Base-by-base conservation (phyloP, 2,329 filamentous ascomycete species). In the Fonsecaea monophora region DNA sequence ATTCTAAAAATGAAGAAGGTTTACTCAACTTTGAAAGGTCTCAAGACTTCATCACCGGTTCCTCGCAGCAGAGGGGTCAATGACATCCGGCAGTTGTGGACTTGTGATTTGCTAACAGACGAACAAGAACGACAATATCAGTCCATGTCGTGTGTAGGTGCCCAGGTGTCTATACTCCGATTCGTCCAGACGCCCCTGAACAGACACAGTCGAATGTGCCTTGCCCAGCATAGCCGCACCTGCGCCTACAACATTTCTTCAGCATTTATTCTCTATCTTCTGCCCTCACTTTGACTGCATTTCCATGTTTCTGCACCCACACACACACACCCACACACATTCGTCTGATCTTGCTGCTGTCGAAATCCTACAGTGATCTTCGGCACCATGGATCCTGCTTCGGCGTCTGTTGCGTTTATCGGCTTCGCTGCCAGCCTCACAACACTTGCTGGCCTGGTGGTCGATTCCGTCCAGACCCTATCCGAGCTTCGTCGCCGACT, bases 211-310 rank as follows among this genome's bases (percentile, higher is more conserved):
- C 42, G 7, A 21, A 48, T 48, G 42, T 18, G 42, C 42, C 42
- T 48, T 48, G 42, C n/a, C 42, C 42, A 48, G 42, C 42, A 48
- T 48, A 21, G n/a, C 42, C n/a, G 42, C 42, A 21, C 42, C n/a
- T 48, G 42, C n/a, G 42, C 42, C n/a, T 48, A 13, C 42, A 48
- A 48, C 18, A 8, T 48, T n/a, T 21, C 42, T 18, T 48, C 42
- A 32, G 4, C 0, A 48, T 48, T 21, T 25, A 25, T 48, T 21
- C 8, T 2, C n/a, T 21, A 9, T 48, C n/a, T 40, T 15, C 38
- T 15, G 13, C 3, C 13, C n/a, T 13, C 40, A 5, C 21, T 8
- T 48, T 21, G 42, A 21, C 7, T 48, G 7, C n/a, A 9, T 7
- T 21, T 45, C 42, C 5, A 21, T 48, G 42, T 21, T 48, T 48